Evolutionary conservation across 345 rosid genomes (phyloP), one percentile per base, ranked within the genome.

Genomic region (Xanthoceras sorbifolium): DNA sequence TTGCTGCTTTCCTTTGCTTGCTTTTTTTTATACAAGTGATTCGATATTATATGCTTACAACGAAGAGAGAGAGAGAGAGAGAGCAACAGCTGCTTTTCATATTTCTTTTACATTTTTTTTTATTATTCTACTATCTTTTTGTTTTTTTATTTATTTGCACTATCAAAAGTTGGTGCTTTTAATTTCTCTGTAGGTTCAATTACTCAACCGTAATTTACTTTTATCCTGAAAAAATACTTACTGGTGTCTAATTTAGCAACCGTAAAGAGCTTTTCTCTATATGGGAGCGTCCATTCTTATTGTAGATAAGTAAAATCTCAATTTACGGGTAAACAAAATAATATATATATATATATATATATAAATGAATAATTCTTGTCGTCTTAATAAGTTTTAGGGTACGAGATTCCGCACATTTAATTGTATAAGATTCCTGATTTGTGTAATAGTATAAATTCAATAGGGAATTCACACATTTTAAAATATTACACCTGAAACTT

Each of bases 121-220:
- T n/a, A 55, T 40, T 18, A 55, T 34, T 20, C 25, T 22, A n/a
- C 38, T 12, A 26, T 63, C 40, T 0, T 17, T 70, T 57, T 28
- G 7, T 52, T 2, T 18, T 5, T 54, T 48, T 48, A 2, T 54
- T 57, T 20, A 57, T 44, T 62, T 46, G 29, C 44, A n/a, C 11
- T 23, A 4, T 38, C 36, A 23, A 72, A n/a, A 28, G 67, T 60
- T 52, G 1, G 60, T 44, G 29, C 57, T 44, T 48, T 14, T n/a
- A n/a, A n/a, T n/a, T n/a, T 9, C 9, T 22, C 8, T 28, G 1
- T 26, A 15, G 40, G 40, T 10, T 25, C 42, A 72, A 28, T 73
- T 62, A 20, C 77, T 42, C 64, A 52, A 55, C 59, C 64, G 59
- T 60, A 60, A 18, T 59, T 59, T n/a, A n/a, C n/a, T 59, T 34